Base-by-base conservation (phyloP, 139 green algal genomes). In the Ostreobium quekettii region DNA sequence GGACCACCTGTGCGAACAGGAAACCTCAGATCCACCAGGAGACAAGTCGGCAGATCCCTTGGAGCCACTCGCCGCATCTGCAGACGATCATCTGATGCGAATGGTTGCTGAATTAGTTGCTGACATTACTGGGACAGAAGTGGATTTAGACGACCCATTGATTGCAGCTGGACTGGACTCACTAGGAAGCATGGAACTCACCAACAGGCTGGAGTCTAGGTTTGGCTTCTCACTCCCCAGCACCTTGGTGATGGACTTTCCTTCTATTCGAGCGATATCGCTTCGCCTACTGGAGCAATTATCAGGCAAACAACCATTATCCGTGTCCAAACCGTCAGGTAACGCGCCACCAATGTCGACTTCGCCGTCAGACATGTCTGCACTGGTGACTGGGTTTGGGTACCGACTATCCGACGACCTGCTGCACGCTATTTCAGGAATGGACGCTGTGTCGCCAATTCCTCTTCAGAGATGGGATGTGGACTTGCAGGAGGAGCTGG, bases 171-270 rank as follows among this genome's bases (percentile, higher is more conserved):
- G 87, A 1, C 68, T 94, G 53, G 83, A 97, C 71, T 91, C 82
- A 6, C 73, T 95, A 28, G 85, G 83, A 0, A 85, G 85, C 2
- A 82, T 95, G 30, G 90, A 96, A 82, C 77, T 96, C 46, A 75
- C 85, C 33, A 87, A 87, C 60, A 64, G 66, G 1, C 82, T 96
- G n/a, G 85, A 91, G 22, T 74, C 49, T 26, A 48, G 47, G 5
- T 75, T 89, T 61, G 71, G 65, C 15, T 24, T 87, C 7, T 71
- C 84, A n/a, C 72, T 91, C 42, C 81, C 85, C 0, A 67, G 70
- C 31, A 91, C 86, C 1, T 62, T 91, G 2, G 72, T 78, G 3
- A 89, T 91, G 68, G 86, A 92, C 76, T 89, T 88, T 66, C 86
- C 86, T 3, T 48, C 64, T 5, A 47, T 63, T 36, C 46, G 32